Evolutionary conservation across 441 rosid genomes (phyloP).

Genomic region (Eruca vesicaria): DNA sequence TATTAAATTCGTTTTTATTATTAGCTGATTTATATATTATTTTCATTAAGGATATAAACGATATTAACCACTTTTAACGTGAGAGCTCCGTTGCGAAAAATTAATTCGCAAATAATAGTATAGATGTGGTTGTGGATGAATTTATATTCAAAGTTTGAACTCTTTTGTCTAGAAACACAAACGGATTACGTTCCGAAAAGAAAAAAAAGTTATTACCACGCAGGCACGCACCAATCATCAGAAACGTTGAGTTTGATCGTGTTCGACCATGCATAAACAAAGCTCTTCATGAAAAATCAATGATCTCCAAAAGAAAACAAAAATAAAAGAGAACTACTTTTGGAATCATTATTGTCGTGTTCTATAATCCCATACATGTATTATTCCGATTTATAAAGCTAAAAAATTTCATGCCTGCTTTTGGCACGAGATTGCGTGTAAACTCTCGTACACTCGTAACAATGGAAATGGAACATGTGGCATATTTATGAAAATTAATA

Average conservation of each 20-base stretch:
- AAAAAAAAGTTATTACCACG: neutral
- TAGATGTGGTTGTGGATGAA: no score
- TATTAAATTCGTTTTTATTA: no score
- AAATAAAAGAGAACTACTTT: conserved; percentile 12
- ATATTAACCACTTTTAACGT: no score
- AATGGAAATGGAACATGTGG: conserved; percentile 15
- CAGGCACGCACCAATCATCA: neutral
- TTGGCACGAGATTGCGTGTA: conserved; percentile 27
- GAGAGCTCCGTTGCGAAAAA: no score
- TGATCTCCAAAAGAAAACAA: neutral
- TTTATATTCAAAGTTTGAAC: neutral
- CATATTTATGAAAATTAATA: no score
- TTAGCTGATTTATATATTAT: no score
- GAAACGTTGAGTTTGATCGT: neutral
- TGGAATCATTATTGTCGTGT: conserved; percentile 24
- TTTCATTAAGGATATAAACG: no score
- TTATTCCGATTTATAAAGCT: conserved; percentile 17
- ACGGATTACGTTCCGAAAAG: neutral
- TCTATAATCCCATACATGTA: conserved; percentile 1
- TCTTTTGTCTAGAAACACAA: neutral
- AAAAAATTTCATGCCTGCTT: conserved; percentile 14
- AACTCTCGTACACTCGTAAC: conserved; percentile 3
- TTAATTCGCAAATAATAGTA: no score
- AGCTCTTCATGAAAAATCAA: conserved; percentile 7
- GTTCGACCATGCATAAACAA: neutral